These are phyloP conservation scores for Salix viminalis DNA, from an alignment of 345 rosid genomes.

Conservation along the genomic window DNA sequence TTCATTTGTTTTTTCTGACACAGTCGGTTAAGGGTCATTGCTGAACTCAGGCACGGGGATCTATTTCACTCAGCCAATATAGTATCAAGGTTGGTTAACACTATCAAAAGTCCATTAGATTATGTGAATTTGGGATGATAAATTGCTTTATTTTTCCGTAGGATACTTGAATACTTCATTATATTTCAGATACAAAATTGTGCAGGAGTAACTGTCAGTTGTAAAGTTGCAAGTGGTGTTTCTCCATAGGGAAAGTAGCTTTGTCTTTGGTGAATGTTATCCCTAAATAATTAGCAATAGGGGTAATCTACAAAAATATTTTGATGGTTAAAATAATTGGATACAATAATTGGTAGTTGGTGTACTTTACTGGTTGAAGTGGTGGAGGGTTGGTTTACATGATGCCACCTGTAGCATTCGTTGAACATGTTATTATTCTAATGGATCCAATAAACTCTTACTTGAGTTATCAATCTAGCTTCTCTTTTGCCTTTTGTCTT, in stretches of 20 bases:
- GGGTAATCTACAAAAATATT: neutral
- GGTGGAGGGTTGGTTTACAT: neutral
- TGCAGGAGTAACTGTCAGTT: neutral
- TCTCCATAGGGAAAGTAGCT: neutral
- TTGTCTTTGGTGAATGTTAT: neutral
- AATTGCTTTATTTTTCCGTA: neutral
- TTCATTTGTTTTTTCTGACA: slow-evolving; percentile 13
- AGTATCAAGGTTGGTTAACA: slow-evolving; percentile 69
- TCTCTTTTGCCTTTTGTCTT: neutral
- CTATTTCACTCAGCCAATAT: slow-evolving; percentile 96
- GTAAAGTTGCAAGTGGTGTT: neutral
- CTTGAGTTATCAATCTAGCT: neutral
- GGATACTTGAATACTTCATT: neutral
- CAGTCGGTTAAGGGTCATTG: slow-evolving; percentile 95
- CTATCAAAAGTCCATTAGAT: neutral
- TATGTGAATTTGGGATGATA: neutral
- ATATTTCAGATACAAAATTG: neutral
- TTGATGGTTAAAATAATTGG: neutral
- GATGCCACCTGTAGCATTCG: neutral
- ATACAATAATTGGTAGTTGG: neutral
- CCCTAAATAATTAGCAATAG: neutral
- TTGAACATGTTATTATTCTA: neutral
- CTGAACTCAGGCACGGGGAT: slow-evolving; percentile 92
- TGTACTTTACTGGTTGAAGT: neutral
- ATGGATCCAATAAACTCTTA: neutral